These are phyloP conservation scores for Nadsonia starkeyi-henricii DNA, from an alignment of 1,139 yeast genomes.

Conservation along the genomic window DNA sequence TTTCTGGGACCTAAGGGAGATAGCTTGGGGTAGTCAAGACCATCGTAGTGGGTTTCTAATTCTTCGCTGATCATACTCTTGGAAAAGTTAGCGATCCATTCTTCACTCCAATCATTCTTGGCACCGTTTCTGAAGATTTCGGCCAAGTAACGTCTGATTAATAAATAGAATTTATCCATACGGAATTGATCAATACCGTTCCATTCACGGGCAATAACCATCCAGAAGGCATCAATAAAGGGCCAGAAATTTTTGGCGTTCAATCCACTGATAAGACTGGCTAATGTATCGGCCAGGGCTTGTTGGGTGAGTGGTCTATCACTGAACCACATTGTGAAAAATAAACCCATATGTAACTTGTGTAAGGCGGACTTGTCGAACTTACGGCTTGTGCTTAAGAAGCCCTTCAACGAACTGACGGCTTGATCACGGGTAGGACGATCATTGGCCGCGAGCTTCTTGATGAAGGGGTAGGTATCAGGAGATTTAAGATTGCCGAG, in stretches of 20 bases:
- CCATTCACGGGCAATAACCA: constrained; percentile 73
- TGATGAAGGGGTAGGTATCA: constrained; percentile 42
- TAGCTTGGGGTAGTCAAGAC: constrained; percentile 11
- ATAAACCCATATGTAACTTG: constrained; percentile 88
- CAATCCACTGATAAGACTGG: constrained; percentile 34
- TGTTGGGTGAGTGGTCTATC: constrained; percentile 91
- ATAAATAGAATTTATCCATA: constrained; percentile 75
- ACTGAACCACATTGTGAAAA: constrained; percentile 86
- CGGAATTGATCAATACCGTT: constrained; percentile 54
- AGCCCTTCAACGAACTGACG: constrained; percentile 48
- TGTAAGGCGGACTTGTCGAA: constrained; percentile 46
- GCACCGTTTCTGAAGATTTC: constrained; percentile 48
- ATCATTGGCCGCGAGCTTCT: constrained; percentile 73
- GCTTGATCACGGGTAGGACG: constrained; percentile 66
- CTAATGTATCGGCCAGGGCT: constrained; percentile 60
- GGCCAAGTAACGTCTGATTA: constrained; percentile 63
- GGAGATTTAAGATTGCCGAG: constrained; percentile 1
- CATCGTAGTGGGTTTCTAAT: background rate
- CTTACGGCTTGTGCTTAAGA: constrained; percentile 31
- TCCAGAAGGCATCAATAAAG: constrained; percentile 73
- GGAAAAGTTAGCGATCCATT: constrained; percentile 34
- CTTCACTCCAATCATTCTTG: constrained; percentile 41
- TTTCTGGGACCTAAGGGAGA: constrained; percentile 24
- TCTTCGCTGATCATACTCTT: constrained; percentile 23
- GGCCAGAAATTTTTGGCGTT: constrained; percentile 32